phyloP scores from a whole-genome alignment of 164 flowering plant genomes.

The Tetrastigma voinierianum region DNA sequence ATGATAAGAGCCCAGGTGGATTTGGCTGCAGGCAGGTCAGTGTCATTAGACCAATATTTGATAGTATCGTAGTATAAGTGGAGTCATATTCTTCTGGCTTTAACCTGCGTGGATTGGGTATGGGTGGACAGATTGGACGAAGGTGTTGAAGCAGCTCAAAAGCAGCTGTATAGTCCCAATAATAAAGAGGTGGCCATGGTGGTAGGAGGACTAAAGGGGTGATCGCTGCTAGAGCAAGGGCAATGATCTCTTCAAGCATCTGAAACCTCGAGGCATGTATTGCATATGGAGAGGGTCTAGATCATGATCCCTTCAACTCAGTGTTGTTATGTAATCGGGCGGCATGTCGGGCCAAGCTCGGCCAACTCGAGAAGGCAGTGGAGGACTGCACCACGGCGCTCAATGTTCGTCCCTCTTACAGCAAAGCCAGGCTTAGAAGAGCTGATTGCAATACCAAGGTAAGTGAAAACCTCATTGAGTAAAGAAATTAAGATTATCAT shows the following conservation, averaged over 20 bases:
- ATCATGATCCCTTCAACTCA: constrained; percentile 57
- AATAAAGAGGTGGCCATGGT: constrained; percentile 48
- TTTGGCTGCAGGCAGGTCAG: constrained; percentile 69
- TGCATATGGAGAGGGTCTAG: constrained; percentile 66
- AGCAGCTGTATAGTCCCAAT: constrained; percentile 56
- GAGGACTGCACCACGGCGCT: constrained; percentile 77
- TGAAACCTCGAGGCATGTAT: constrained; percentile 51
- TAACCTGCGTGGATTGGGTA: background rate
- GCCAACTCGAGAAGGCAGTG: constrained; percentile 54
- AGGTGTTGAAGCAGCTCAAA: constrained; percentile 50
- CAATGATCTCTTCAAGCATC: constrained; percentile 54
- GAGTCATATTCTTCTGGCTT: background rate
- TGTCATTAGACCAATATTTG: background rate
- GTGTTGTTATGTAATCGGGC: constrained; percentile 71
- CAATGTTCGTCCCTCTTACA: constrained; percentile 41
- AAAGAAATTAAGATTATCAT: too few relatives aligned
- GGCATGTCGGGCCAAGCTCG: constrained; percentile 60
- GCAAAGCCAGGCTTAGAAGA: constrained; percentile 70
- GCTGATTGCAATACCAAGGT: constrained; percentile 74
- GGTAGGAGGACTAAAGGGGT: constrained; percentile 46
- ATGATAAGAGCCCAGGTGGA: constrained; percentile 54
- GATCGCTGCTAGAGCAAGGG: constrained; percentile 60
- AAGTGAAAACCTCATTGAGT: constrained; percentile 1
- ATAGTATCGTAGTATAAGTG: background rate
- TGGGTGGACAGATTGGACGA: constrained; percentile 54